phyloP scores from a whole-genome alignment of 768 basidiomycete species.

The Auriscalpium microsporum region DNA sequence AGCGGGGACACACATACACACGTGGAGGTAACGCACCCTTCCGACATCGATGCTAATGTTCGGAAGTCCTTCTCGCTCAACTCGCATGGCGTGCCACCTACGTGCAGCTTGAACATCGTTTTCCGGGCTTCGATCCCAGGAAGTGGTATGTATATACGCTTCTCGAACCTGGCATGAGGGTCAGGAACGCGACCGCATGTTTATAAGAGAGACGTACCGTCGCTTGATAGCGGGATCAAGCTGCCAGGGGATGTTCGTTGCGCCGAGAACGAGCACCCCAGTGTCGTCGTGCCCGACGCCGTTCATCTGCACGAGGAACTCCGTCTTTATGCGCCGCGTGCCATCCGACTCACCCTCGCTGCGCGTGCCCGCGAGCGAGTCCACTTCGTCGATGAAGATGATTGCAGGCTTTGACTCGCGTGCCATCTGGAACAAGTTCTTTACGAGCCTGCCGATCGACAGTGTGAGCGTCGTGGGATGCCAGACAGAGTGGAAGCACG shows the following conservation, averaged over 20 bases:
- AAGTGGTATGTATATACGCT: conserved; percentile 96
- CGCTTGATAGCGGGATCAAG: conserved; percentile 96
- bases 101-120: conserved; percentile 95
- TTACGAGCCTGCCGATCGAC: conserved; percentile 60
- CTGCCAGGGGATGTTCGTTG: conserved; percentile 98
- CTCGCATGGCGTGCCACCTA: conserved; percentile 87
- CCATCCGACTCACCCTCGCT: conserved; percentile 98
- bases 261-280: conserved; percentile 91
- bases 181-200: not conserved
- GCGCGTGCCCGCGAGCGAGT: conserved; percentile 89
- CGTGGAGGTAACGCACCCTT: conserved; percentile 45
- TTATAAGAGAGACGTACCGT: conserved; percentile 38
- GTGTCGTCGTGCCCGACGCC: conserved; percentile 97
- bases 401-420: conserved; percentile 95
- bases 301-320: conserved; percentile 97
- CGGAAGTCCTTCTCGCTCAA: conserved; percentile 74
- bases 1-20: not conserved
- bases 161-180: conserved; percentile 64
- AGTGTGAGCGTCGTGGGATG: too few species aligned
- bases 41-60: conserved; percentile 73
- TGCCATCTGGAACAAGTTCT: conserved; percentile 93
- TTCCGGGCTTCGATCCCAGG: conserved; percentile 87
- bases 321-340: conserved; percentile 94
- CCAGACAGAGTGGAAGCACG: conserved; percentile 17
- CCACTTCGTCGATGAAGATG: conserved; percentile 98